phyloP scores from a whole-genome alignment of 2,329 filamentous ascomycete species.

The Diaporthe helianthi region DNA sequence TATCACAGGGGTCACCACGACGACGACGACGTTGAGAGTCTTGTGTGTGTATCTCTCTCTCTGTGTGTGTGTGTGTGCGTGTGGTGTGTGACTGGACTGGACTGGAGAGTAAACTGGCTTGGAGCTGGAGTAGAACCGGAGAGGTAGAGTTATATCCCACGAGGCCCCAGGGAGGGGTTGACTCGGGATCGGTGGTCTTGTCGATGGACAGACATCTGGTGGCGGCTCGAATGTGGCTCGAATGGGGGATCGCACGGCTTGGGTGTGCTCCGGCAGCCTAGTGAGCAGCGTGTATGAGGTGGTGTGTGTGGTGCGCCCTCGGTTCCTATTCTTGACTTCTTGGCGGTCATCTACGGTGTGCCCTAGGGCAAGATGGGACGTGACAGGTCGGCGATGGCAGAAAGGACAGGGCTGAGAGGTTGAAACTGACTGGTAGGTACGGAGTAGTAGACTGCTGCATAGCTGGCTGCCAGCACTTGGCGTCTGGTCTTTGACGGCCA shows the following conservation, averaged over 20 bases:
- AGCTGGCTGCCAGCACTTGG: constrained; percentile 24
- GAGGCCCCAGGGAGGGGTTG: not conserved
- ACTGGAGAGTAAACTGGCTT: constrained; percentile 11
- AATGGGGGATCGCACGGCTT: constrained; percentile 30
- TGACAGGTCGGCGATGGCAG: constrained; percentile 12
- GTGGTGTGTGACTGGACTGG: too few relatives aligned
- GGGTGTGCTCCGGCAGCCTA: constrained; percentile 31
- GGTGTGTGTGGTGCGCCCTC: not conserved
- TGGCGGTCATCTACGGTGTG: constrained; percentile 27
- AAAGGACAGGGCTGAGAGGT: too few relatives aligned
- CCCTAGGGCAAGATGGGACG: constrained; percentile 15
- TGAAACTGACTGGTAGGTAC: too few relatives aligned
- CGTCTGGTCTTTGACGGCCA: constrained; percentile 31
- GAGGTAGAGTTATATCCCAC: constrained; percentile 21
- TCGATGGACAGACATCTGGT: not conserved
- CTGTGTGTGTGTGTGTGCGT: too few relatives aligned
- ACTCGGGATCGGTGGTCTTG: constrained; percentile 15
- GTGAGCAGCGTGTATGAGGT: constrained; percentile 28
- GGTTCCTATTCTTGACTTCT: constrained; percentile 30
- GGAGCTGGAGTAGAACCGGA: not conserved
- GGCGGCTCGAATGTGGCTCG: not conserved
- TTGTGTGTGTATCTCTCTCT: too few relatives aligned
- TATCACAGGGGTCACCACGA: not conserved
- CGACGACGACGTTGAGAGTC: too few relatives aligned
- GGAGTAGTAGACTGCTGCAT: too few relatives aligned